Percentiles rank a stretch among this genome's conserved stretches.
Conservation (phyloP, 257 asterid genomes). For the Solanum microdontum region DNA sequence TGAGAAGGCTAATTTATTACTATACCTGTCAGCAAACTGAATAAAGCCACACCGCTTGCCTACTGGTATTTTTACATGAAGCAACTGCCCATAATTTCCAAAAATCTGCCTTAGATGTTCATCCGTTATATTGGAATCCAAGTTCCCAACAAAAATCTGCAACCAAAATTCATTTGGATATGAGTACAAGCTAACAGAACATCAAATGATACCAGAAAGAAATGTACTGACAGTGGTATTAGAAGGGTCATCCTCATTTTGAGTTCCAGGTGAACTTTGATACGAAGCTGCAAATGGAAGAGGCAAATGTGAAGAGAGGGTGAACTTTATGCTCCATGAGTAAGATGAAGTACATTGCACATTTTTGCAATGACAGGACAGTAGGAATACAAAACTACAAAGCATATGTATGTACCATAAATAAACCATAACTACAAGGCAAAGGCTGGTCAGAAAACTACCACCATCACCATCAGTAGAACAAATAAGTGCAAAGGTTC, state of each 20-base stretch:
- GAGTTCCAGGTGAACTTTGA: constrained; percentile 56
- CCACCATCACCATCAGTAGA: neutral
- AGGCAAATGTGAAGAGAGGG: neutral
- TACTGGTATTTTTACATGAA: constrained; percentile 26
- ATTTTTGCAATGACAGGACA: neutral
- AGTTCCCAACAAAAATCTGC: constrained; percentile 14
- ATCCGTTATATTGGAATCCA: constrained; percentile 17
- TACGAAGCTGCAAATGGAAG: constrained; percentile 48
- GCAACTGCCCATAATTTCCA: constrained; percentile 19
- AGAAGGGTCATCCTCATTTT: constrained; percentile 79
- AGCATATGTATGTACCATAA: neutral
- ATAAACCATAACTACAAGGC: neutral
- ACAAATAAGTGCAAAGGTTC: neutral
- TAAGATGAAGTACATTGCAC: neutral
- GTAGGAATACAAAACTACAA: neutral
- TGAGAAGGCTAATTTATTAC: neutral
- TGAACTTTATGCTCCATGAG: neutral
- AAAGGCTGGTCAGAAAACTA: neutral
- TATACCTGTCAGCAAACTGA: constrained; percentile 23
- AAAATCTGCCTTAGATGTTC: constrained; percentile 21
- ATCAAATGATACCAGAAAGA: constrained; percentile 1
- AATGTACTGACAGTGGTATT: constrained; percentile 69
- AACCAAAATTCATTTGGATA: neutral
- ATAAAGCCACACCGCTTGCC: constrained; percentile 32
- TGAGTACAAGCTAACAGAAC: neutral